Evolutionary conservation across 495 filamentous ascomycete genomes (phyloP), one percentile per base, ranked within the genome.

Genomic region (Darksidea phi): DNA sequence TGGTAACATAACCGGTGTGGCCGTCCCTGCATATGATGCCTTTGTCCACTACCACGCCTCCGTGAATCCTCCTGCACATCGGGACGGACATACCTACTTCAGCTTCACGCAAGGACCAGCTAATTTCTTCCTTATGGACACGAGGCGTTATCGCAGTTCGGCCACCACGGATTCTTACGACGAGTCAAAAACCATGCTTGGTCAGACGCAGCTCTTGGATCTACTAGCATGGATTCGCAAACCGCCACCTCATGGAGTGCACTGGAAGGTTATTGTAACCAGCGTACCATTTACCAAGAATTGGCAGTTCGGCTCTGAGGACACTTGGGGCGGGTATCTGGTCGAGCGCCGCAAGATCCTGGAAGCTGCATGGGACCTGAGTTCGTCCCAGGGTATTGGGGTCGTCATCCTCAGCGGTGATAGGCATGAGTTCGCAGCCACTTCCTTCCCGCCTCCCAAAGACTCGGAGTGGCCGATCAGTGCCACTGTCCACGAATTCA

Each of bases 241-340:
- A 7, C 84, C 86, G 0, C 85, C 88, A 55, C 86, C 86, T 0
- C 76, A 76, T 36, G 90, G 89, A 11, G 88, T 96, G 0, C 86
- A 87, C 58, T 98, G 93, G 93, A 97, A 97, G 76, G 85, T 98
- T 69, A 74, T 98, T 36, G 84, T 89, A 5, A 89, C 88, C 47
- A 89, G 86, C 26, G 85, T 97, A 28, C 94, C 94, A 0, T 96
- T 98, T 74, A 97, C 94, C 13, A 92, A 95, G 73, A 98, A 98
- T 74, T 98, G 94, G 94, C 84, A 80, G 25, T 80, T 94, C 64
- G 88, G 89, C 55, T 83, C 79, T 3, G 77, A 82, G 42, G 94
- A 98, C 69, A 97, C 94, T 2, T 98, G 94, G 94, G 90, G 87
- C 36, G 91, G 90, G 0, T 96, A 91, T 73, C 78, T 96, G 12